phyloP scores from a whole-genome alignment of 306 rosid genomes.

The Prunus mira region DNA sequence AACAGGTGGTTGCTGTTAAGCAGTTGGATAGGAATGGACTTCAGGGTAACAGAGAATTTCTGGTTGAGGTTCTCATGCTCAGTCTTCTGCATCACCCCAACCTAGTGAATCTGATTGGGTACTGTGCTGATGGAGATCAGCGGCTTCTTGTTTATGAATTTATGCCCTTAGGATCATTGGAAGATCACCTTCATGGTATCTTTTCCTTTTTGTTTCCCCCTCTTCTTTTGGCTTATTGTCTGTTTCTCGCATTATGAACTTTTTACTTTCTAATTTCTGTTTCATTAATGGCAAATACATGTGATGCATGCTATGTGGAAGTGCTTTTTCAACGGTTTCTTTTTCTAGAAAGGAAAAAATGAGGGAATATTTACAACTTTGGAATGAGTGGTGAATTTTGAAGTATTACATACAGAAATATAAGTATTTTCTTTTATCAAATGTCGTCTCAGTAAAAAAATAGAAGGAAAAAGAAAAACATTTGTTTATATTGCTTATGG shows the following conservation, averaged over 20 bases:
- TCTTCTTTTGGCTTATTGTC: not conserved
- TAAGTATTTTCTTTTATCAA: not conserved
- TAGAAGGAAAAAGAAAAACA: not conserved
- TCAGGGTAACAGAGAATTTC: constrained; percentile 90
- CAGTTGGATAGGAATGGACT: constrained; percentile 92
- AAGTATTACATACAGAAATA: not conserved
- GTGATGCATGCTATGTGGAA: not conserved
- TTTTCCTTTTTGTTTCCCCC: not conserved
- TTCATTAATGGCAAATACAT: constrained; percentile 1
- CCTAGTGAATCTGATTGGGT: constrained; percentile 80
- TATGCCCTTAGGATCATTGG: constrained; percentile 80
- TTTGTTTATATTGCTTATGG: not conserved
- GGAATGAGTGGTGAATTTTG: not conserved
- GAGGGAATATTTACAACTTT: not conserved
- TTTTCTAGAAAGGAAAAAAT: not conserved
- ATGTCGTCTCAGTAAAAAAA: not conserved
- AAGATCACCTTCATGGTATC: constrained; percentile 87
- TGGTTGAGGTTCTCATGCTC: constrained; percentile 94
- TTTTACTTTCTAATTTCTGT: constrained; percentile 8
- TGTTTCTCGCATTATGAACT: constrained; percentile 4
- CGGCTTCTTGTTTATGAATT: constrained; percentile 91
- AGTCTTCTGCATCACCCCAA: constrained; percentile 88
- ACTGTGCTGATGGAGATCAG: constrained; percentile 94
- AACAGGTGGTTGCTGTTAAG: constrained; percentile 86
- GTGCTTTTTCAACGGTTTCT: not conserved